Conservation (phyloP, 169 alveolate genomes). For the Plasmodium cynomolgi region DNA sequence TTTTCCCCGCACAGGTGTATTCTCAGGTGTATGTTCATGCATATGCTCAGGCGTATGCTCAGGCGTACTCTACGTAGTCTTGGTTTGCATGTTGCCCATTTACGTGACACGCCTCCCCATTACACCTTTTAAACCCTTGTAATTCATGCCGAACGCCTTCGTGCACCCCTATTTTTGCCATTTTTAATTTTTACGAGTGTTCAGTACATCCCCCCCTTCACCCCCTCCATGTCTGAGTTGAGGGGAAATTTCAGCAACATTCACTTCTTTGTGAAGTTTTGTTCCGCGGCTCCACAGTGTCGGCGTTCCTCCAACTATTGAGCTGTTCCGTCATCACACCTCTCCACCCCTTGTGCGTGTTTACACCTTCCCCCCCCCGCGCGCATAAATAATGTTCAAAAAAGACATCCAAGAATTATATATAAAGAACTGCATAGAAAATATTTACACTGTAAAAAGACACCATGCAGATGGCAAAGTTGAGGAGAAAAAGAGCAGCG, state of each 20-base stretch:
- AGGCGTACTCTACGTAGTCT: background rate
- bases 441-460: constrained; percentile 54
- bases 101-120: background rate
- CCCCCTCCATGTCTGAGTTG: background rate
- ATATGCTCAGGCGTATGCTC: background rate
- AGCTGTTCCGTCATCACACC: background rate
- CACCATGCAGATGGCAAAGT: constrained; percentile 25
- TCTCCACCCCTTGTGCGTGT: background rate
- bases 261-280: background rate
- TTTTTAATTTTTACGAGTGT: background rate
- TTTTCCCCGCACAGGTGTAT: constrained; percentile 15
- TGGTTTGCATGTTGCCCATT: background rate
- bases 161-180: background rate
- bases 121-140: background rate
- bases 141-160: constrained; percentile 1
- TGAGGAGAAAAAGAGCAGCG: constrained; percentile 43
- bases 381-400: constrained; percentile 50
- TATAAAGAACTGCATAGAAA: constrained; percentile 35
- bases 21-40: too few relatives aligned
- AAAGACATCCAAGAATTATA: constrained; percentile 41
- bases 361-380: background rate
- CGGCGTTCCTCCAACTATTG: background rate
- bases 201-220: background rate
- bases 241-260: background rate
- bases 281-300: background rate